Conservation (phyloP, 768 basidiomycete species). For the Phlegmacium glaucopus region DNA sequence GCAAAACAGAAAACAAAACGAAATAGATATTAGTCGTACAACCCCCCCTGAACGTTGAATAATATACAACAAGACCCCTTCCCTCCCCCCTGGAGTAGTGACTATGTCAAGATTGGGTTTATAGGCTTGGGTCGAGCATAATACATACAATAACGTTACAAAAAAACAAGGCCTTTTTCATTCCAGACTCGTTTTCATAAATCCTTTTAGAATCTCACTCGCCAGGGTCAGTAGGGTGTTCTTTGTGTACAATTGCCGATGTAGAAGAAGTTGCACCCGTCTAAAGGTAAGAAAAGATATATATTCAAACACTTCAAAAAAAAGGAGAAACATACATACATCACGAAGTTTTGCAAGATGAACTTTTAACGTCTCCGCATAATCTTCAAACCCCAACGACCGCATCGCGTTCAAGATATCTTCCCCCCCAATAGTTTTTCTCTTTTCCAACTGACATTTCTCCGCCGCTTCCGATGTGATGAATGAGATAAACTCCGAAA, state of each 20-base stretch:
- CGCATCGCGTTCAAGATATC: constrained; percentile 96
- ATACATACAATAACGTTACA: no score
- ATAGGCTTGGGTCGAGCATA: no score
- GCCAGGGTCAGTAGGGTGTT: constrained; percentile 28
- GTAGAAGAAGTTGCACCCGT: constrained; percentile 12
- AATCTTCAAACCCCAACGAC: constrained; percentile 91
- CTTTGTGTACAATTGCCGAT: constrained; percentile 13
- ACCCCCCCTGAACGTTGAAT: no score
- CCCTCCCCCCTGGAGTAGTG: no score
- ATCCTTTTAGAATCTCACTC: constrained; percentile 16
- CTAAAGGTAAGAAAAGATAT: constrained; percentile 7
- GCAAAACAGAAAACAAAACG: no score
- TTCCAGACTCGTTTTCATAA: no score
- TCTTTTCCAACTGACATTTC: constrained; percentile 90
- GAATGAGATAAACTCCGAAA: constrained; percentile 97
- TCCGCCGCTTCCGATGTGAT: constrained; percentile 97
- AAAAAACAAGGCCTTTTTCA: no score
- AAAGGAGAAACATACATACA: constrained; percentile 35
- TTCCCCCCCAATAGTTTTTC: constrained; percentile 97
- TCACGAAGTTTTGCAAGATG: constrained; percentile 88
- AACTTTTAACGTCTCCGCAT: constrained; percentile 88
- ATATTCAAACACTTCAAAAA: no score
- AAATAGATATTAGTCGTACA: no score
- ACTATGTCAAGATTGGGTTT: no score
- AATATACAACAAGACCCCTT: no score